Conservation (phyloP, 441 rosid genomes). For the Omphalea diandra region DNA sequence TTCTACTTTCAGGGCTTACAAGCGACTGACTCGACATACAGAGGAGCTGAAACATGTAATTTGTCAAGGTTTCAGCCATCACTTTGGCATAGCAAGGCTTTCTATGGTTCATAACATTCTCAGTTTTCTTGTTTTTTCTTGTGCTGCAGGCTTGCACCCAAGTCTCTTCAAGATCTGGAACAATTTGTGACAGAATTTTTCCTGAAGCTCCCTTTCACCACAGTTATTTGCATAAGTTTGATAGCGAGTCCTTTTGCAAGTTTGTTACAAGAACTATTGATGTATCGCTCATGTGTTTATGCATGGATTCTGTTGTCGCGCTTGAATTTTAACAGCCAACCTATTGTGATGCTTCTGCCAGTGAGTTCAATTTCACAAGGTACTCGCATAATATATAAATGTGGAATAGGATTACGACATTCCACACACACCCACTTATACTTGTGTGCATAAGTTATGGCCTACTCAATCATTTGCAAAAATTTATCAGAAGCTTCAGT, state of each 20-base stretch:
- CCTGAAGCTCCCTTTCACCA: constrained; percentile 56
- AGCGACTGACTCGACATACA: constrained; percentile 37
- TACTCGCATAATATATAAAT: constrained; percentile 22
- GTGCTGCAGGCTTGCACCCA: constrained; percentile 76
- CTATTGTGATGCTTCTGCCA: constrained; percentile 80
- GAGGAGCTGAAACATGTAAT: constrained; percentile 38
- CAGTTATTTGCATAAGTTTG: constrained; percentile 73
- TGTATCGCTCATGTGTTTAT: constrained; percentile 45
- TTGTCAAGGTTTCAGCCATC: constrained; percentile 49
- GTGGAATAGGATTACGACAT: constrained; percentile 1
- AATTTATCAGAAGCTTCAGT: constrained; percentile 34
- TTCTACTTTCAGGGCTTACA: constrained; percentile 40
- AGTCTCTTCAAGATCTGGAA: constrained; percentile 62
- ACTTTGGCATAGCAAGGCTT: constrained; percentile 16
- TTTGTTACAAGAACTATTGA: constrained; percentile 58
- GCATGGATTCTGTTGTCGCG: constrained; percentile 83
- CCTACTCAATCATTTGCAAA: constrained; percentile 1
- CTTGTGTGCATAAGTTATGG: constrained; percentile 7
- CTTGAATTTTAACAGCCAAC: constrained; percentile 56
- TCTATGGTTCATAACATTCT: constrained; percentile 9
- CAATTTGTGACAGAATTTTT: constrained; percentile 59
- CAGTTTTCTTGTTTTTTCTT: constrained; percentile 22
- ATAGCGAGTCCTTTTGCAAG: constrained; percentile 54
- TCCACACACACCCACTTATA: not conserved
- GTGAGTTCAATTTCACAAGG: constrained; percentile 70